Evolutionary conservation across 192 early-diverging fungal genomes (phyloP).

Genomic region (Podila verticillata): DNA sequence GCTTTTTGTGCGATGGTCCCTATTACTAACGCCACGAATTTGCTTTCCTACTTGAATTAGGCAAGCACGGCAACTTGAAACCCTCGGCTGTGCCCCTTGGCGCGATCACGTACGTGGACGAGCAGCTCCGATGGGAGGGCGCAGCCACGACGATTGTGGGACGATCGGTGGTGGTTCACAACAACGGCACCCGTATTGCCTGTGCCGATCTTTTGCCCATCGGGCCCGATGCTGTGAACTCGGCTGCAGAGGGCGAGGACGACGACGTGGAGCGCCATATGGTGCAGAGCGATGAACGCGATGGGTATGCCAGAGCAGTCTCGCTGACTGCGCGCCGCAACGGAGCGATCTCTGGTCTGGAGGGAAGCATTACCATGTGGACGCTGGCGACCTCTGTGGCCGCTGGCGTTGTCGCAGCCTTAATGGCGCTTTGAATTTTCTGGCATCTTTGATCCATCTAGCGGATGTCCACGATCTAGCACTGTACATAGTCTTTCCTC

Average conservation of each 20-base stretch:
- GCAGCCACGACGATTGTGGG: slow-evolving; percentile 12
- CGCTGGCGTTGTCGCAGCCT: slow-evolving; percentile 7
- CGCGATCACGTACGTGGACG: slow-evolving; percentile 17
- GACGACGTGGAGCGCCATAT: background rate
- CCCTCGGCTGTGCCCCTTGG: slow-evolving; percentile 1
- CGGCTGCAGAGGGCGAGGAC: background rate
- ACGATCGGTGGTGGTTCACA: slow-evolving; percentile 39
- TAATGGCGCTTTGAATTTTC: slow-evolving; percentile 8
- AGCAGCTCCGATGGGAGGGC: slow-evolving; percentile 3
- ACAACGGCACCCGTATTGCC: slow-evolving; percentile 33
- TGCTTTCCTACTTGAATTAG: background rate
- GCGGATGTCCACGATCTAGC: too few relatives aligned
- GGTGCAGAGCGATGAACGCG: background rate
- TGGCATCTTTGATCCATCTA: too few relatives aligned
- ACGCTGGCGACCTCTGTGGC: background rate
- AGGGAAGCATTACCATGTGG: background rate
- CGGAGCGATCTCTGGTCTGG: background rate
- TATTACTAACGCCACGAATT: background rate
- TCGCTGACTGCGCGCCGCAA: background rate
- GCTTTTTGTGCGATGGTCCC: background rate
- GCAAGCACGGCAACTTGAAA: slow-evolving; percentile 30
- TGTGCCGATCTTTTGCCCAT: slow-evolving; percentile 24
- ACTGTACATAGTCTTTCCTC: too few relatives aligned
- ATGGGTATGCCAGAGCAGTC: background rate
- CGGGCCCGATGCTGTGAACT: too few relatives aligned